A percentile compares a stretch with the other conserved stretches of the same genome.
Evolutionary conservation across 2,329 filamentous ascomycete species (phyloP).

Genomic region (Orbilia brochopaga): DNA sequence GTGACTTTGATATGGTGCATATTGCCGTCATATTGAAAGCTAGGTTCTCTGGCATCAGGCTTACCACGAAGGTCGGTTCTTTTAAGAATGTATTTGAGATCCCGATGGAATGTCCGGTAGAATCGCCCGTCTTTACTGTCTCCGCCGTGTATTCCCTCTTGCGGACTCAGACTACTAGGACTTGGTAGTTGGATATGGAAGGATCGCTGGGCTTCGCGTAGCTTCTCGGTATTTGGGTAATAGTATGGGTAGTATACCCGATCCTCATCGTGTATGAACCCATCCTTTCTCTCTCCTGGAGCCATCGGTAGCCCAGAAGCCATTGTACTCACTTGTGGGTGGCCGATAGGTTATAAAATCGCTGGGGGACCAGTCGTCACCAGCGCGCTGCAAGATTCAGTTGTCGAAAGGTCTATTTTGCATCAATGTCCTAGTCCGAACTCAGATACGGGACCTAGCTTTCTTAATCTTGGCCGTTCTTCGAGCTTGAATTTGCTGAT

Average conservation of each 20-base stretch:
- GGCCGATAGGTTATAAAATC: background rate
- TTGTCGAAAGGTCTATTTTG: no score
- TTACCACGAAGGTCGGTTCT: slow-evolving; percentile 40
- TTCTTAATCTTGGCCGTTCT: no score
- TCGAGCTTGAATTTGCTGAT: no score
- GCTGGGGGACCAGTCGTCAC: no score
- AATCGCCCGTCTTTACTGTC: slow-evolving; percentile 23
- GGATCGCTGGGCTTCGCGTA: slow-evolving; percentile 14
- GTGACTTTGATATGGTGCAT: no score
- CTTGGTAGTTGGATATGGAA: slow-evolving; percentile 28
- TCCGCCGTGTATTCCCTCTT: background rate
- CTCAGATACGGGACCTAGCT: no score
- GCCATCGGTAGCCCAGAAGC: slow-evolving; percentile 6
- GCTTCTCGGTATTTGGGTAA: slow-evolving; percentile 19
- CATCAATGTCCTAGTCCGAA: no score
- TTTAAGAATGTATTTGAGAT: slow-evolving; percentile 47
- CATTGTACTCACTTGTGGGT: slow-evolving; percentile 3
- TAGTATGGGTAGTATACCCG: slow-evolving; percentile 38
- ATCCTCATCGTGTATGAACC: slow-evolving; percentile 17
- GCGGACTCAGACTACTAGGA: background rate
- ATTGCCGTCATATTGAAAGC: background rate
- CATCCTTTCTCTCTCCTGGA: slow-evolving; percentile 16
- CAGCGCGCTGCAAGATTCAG: no score
- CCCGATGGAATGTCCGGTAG: slow-evolving; percentile 44
- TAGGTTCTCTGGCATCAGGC: background rate